phyloP scores from a whole-genome alignment of 768 basidiomycete genomes.

The Postia placenta region DNA sequence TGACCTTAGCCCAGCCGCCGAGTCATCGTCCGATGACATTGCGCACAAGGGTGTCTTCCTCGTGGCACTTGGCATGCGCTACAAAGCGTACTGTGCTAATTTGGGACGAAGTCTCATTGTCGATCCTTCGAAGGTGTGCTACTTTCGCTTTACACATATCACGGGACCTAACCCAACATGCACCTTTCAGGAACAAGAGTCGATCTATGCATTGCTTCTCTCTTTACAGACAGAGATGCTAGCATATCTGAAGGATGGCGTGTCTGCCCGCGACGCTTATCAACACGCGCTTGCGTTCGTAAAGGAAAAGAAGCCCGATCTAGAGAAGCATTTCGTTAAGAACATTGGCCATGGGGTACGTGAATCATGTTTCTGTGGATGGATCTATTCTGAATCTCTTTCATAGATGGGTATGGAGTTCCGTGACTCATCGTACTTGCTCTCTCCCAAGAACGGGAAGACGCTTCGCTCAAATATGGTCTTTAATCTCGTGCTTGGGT shows the following conservation, averaged over 20 bases:
- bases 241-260: conserved; percentile 73
- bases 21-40: conserved; percentile 78
- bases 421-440: conserved; percentile 78
- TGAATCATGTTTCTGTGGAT: conserved; percentile 3
- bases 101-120: conserved; percentile 94
- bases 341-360: conserved; percentile 85
- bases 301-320: conserved; percentile 70
- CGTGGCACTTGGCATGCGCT: conserved; percentile 82
- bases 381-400: background rate
- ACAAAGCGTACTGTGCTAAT: conserved; percentile 90
- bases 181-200: conserved; percentile 75
- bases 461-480: conserved; percentile 76
- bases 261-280: conserved; percentile 74
- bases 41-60: conserved; percentile 86
- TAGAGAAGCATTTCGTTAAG: conserved; percentile 84
- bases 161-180: conserved; percentile 3
- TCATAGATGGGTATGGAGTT: conserved; percentile 91
- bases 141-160: background rate
- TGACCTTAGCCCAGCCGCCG: conserved; percentile 81
- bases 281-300: conserved; percentile 65
- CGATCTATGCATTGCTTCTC: conserved; percentile 74
- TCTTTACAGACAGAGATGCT: conserved; percentile 74
- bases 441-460: conserved; percentile 76
- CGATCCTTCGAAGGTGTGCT: conserved; percentile 78
- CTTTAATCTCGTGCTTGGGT: conserved; percentile 79